Conservation (phyloP, 768 basidiomycete genomes). For the Lactifluus volemus region DNA sequence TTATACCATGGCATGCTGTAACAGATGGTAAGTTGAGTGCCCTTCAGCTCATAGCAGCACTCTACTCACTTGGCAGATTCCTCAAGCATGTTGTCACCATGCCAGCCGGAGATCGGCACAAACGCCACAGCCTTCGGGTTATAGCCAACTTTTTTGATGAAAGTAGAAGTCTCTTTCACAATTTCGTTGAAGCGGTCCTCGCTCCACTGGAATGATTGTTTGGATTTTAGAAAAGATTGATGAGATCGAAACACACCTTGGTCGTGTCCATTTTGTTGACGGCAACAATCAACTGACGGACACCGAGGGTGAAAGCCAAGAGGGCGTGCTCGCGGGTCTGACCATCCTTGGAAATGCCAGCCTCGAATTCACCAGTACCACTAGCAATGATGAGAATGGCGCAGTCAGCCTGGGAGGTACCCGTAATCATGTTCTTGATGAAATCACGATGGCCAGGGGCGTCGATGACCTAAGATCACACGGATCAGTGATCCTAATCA, state of each 20-base stretch:
- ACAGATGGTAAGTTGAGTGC: slow-evolving; percentile 10
- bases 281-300: slow-evolving; percentile 98
- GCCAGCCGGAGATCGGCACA: slow-evolving; percentile 99
- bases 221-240: neutral
- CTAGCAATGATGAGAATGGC: slow-evolving; percentile 99
- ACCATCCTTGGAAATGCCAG: slow-evolving; percentile 99
- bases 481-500: slow-evolving; percentile 11
- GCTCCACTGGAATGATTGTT: slow-evolving; percentile 63
- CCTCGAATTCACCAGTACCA: slow-evolving; percentile 99
- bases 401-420: slow-evolving; percentile 99
- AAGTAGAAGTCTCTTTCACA: slow-evolving; percentile 92
- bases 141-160: slow-evolving; percentile 99
- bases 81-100: slow-evolving; percentile 99
- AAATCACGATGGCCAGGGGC: slow-evolving; percentile 99
- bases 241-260: slow-evolving; percentile 46
- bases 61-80: slow-evolving; percentile 79
- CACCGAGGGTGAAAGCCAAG: slow-evolving; percentile 99
- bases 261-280: slow-evolving; percentile 99
- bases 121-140: slow-evolving; percentile 98
- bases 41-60: neutral
- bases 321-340: slow-evolving; percentile 99
- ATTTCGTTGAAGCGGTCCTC: slow-evolving; percentile 99
- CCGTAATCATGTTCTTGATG: slow-evolving; percentile 99
- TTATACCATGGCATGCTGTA: slow-evolving; percentile 98
- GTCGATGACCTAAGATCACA: slow-evolving; percentile 74